Evolutionary conservation across 108 stramenopile species (phyloP).

Genomic region (Nitzschia putrida): DNA sequence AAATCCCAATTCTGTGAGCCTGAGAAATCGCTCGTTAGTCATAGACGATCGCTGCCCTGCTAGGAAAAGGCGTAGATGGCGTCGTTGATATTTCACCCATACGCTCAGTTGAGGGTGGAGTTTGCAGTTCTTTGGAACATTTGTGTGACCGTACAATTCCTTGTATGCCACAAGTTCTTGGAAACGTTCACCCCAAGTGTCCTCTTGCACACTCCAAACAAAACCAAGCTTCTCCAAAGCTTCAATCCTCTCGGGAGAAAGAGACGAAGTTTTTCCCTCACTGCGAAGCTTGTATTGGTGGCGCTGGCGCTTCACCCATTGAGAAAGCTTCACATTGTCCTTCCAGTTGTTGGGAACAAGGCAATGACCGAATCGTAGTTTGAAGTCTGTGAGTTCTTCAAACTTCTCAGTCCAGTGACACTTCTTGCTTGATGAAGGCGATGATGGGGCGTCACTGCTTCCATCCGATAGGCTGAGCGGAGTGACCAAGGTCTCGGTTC

Average conservation of each 20-base stretch:
- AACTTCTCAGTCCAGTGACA: conserved; percentile 20
- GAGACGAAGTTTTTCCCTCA: conserved; percentile 24
- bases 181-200: conserved; percentile 27
- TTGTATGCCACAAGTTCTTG: conserved; percentile 35
- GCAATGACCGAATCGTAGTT: conserved; percentile 22
- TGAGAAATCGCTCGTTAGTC: conserved; percentile 39
- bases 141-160: conserved; percentile 25
- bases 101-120: conserved; percentile 34
- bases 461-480: background rate
- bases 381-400: conserved; percentile 15
- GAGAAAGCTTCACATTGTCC: conserved; percentile 13
- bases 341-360: conserved; percentile 18
- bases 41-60: conserved; percentile 36
- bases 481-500: background rate
- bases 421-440: background rate
- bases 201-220: conserved; percentile 11
- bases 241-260: conserved; percentile 3
- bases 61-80: conserved; percentile 33
- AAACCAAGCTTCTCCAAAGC: conserved; percentile 14
- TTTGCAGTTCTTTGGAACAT: conserved; percentile 31
- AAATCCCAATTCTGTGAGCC: conserved; percentile 34
- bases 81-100: conserved; percentile 49
- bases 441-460: background rate
- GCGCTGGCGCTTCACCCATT: conserved; percentile 37
- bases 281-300: conserved; percentile 28